phyloP scores from a whole-genome alignment of 192 early-diverging fungal species.

The Linnemannia elongata region DNA sequence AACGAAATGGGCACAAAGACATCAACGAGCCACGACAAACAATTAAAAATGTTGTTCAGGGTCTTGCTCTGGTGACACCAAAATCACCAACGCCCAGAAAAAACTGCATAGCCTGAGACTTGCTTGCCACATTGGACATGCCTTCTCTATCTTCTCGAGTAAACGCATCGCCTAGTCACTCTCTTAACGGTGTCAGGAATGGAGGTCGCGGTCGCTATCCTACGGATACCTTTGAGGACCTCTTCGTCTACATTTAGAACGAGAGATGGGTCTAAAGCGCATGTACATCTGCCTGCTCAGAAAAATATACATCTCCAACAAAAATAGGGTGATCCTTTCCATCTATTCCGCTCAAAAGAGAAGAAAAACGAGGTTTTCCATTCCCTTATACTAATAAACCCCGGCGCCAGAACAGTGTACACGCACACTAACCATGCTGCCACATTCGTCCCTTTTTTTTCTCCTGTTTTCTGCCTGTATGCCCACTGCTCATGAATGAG shows the following conservation, averaged over 20 bases:
- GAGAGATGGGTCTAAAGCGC: neutral
- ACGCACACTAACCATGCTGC: neutral
- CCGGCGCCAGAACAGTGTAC: neutral
- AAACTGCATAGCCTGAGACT: too few relatives aligned
- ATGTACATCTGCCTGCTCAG: neutral
- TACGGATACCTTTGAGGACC: neutral
- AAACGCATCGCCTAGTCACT: neutral
- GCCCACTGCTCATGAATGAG: neutral
- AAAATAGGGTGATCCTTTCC: neutral
- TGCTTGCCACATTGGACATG: too few relatives aligned
- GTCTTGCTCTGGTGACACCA: slow-evolving; percentile 2
- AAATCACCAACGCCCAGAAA: neutral
- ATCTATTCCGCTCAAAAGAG: neutral
- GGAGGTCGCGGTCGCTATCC: neutral
- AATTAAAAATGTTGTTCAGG: neutral
- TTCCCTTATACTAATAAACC: neutral
- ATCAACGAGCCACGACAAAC: neutral
- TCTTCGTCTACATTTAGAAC: neutral
- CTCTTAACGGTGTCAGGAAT: neutral
- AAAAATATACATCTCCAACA: neutral
- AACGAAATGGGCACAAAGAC: neutral
- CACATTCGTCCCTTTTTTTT: neutral
- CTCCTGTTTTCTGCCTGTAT: neutral
- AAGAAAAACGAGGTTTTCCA: neutral
- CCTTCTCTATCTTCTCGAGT: too few relatives aligned